phyloP scores from a whole-genome alignment of 768 basidiomycete genomes.

The Clitopilus passeckerianus region DNA sequence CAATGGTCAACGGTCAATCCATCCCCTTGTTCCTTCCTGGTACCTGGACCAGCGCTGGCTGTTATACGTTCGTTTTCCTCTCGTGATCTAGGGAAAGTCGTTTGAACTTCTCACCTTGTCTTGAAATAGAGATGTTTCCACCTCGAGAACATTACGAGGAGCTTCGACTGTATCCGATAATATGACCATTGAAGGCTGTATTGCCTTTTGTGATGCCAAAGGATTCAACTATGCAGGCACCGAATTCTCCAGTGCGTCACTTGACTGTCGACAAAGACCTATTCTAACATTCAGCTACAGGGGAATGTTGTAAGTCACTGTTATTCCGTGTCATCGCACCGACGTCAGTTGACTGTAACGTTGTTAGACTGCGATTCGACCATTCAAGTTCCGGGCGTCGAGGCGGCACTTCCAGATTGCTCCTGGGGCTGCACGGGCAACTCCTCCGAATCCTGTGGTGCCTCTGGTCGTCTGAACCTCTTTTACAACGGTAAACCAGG shows the following conservation, averaged over 20 bases:
- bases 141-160: slow-evolving; percentile 48
- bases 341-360: background rate
- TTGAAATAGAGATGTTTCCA: slow-evolving; percentile 27
- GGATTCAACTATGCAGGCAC: slow-evolving; percentile 55
- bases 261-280: background rate
- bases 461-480: slow-evolving; percentile 43
- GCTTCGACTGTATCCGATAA: slow-evolving; percentile 34
- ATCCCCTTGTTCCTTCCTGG: slow-evolving; percentile 30
- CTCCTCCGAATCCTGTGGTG: slow-evolving; percentile 49
- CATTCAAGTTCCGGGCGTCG: slow-evolving; percentile 42
- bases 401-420: slow-evolving; percentile 42
- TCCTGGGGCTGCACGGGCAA: slow-evolving; percentile 51
- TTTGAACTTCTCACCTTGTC: background rate
- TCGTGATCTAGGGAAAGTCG: background rate
- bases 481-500: slow-evolving; percentile 49
- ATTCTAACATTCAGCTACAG: background rate
- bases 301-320: slow-evolving; percentile 35
- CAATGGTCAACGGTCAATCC: slow-evolving; percentile 3
- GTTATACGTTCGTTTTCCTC: slow-evolving; percentile 35
- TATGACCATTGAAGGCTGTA: slow-evolving; percentile 50
- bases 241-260: slow-evolving; percentile 48
- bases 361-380: slow-evolving; percentile 54
- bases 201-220: slow-evolving; percentile 26
- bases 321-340: background rate
- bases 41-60: slow-evolving; percentile 45